Conservation (phyloP, 257 asterid genomes). For the Solanum lycopersicoides region DNA sequence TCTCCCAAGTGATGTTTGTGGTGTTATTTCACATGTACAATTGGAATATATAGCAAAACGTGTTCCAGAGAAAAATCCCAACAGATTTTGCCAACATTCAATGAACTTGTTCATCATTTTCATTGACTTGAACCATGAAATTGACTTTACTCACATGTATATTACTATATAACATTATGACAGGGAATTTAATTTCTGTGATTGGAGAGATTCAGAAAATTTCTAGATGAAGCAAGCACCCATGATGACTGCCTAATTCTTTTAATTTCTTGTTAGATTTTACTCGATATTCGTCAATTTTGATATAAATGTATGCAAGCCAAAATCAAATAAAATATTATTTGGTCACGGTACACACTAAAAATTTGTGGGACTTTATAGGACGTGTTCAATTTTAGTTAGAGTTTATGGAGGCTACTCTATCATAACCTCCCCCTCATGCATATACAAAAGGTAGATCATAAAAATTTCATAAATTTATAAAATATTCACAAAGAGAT, state of each 20-base stretch:
- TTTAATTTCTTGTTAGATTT: background rate
- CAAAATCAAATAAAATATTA: background rate
- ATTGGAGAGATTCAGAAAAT: background rate
- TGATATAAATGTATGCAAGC: background rate
- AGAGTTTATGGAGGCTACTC: background rate
- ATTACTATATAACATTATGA: background rate
- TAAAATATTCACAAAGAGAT: background rate
- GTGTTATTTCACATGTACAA: background rate
- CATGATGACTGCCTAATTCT: background rate
- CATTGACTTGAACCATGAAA: background rate
- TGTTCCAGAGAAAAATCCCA: background rate
- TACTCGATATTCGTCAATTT: background rate
- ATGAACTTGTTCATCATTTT: background rate
- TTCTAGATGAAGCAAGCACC: background rate
- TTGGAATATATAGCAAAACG: background rate
- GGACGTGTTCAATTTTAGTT: background rate
- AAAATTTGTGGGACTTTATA: background rate
- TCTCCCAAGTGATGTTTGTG: background rate
- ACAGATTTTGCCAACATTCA: background rate
- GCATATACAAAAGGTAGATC: background rate
- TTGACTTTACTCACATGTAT: background rate
- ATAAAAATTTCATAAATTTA: background rate
- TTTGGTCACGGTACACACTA: fast-evolving
- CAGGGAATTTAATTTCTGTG: background rate
- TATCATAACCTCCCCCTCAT: background rate